Evolutionary conservation across 305 asterid genomes (phyloP).

Genomic region (Fraxinus dipetala): DNA sequence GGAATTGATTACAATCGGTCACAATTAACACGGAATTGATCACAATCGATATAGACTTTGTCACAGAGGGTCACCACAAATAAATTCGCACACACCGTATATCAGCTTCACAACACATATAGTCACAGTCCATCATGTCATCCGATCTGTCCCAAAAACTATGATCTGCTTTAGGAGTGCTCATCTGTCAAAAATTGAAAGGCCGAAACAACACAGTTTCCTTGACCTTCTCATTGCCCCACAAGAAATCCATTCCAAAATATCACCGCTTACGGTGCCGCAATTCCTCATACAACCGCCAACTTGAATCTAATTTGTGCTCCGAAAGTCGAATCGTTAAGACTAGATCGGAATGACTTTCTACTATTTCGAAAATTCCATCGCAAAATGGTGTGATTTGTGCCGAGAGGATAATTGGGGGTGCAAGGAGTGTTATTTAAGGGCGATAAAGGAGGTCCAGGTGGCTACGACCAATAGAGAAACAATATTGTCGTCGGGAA

Average conservation of each 20-base stretch:
- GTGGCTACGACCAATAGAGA: conserved; percentile 29
- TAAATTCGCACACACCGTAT: too few species aligned
- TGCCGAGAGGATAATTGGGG: conserved; percentile 40
- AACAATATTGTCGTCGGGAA: neutral
- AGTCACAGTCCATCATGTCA: too few species aligned
- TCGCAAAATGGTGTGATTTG: conserved; percentile 7
- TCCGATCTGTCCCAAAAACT: too few species aligned
- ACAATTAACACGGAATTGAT: too few species aligned
- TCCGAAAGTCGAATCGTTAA: conserved; percentile 13
- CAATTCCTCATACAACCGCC: conserved; percentile 39
- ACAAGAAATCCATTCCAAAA: conserved; percentile 38
- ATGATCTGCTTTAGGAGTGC: too few species aligned
- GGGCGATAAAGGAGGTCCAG: conserved; percentile 49
- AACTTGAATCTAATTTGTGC: conserved; percentile 26
- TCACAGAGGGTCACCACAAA: too few species aligned
- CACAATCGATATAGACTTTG: too few species aligned
- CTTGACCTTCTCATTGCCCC: conserved; percentile 18
- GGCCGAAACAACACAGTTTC: too few species aligned
- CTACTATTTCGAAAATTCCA: neutral
- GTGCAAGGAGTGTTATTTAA: conserved; percentile 58
- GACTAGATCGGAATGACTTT: conserved; percentile 16
- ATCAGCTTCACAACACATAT: too few species aligned
- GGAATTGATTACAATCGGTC: too few species aligned
- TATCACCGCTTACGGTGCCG: conserved; percentile 54
- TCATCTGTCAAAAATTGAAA: too few species aligned